Evolutionary conservation across 1,284 basidiomycete species (phyloP).

Genomic region (Malassezia restricta): DNA sequence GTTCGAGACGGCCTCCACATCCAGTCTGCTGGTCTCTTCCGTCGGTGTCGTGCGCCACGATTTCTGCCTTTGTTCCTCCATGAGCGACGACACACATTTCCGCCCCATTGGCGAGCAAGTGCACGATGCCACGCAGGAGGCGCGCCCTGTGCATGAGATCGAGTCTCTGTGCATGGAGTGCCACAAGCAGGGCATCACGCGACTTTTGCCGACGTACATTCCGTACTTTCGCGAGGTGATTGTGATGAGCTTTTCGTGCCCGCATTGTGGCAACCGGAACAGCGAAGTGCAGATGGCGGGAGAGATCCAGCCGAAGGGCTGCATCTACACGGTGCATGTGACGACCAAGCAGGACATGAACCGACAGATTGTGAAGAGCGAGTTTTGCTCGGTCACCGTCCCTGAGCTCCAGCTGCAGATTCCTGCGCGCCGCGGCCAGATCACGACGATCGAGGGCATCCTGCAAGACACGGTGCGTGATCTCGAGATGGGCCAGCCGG

Average conservation of each 20-base stretch:
- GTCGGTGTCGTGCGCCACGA: slow-evolving; percentile 1
- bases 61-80: not conserved
- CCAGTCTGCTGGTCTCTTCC: not conserved
- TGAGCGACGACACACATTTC: slow-evolving; percentile 12
- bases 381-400: slow-evolving; percentile 66
- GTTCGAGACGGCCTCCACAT: slow-evolving; percentile 5
- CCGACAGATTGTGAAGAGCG: slow-evolving; percentile 85
- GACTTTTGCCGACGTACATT: slow-evolving; percentile 83
- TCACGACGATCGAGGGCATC: slow-evolving; percentile 91
- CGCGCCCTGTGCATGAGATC: slow-evolving; percentile 49
- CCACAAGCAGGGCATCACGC: slow-evolving; percentile 76
- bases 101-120: slow-evolving; percentile 10
- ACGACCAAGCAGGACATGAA: slow-evolving; percentile 64
- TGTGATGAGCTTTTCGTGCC: slow-evolving; percentile 88
- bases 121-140: slow-evolving; percentile 13
- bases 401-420: slow-evolving; percentile 85
- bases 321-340: slow-evolving; percentile 67
- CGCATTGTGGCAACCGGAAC: slow-evolving; percentile 77
- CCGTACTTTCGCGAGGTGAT: slow-evolving; percentile 94
- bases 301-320: slow-evolving; percentile 57
- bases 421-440: slow-evolving; percentile 68
- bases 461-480: slow-evolving; percentile 73
- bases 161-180: slow-evolving; percentile 93
- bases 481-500: slow-evolving; percentile 69
- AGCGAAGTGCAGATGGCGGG: slow-evolving; percentile 92